These are phyloP conservation scores for Calonectria ilicicola DNA, from an alignment of 2,329 filamentous ascomycete genomes.

Conservation along the genomic window DNA sequence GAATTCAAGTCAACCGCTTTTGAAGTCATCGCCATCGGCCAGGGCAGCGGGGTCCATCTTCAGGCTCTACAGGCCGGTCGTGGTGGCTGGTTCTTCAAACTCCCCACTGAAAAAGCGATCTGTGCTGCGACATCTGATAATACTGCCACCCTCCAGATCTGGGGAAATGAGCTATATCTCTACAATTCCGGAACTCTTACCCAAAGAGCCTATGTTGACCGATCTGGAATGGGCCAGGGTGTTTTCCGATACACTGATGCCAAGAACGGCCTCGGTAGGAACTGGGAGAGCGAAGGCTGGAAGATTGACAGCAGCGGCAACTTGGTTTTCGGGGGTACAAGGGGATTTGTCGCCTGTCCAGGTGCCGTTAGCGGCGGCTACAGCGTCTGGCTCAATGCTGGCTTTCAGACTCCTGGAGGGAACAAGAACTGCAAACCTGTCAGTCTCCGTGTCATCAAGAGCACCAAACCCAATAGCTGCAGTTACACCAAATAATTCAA, in stretches of 20 bases:
- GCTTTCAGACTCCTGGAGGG: conserved; percentile 49
- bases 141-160: conserved; percentile 63
- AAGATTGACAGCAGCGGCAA: conserved; percentile 54
- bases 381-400: conserved; percentile 51
- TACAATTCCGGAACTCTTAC: conserved; percentile 52
- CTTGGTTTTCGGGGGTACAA: conserved; percentile 57
- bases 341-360: conserved; percentile 65
- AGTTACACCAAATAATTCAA: conserved; percentile 41
- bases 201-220: conserved; percentile 66
- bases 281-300: conserved; percentile 62
- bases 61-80: conserved; percentile 56
- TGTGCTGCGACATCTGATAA: conserved; percentile 58
- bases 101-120: conserved; percentile 59
- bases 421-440: conserved; percentile 54
- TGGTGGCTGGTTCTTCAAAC: conserved; percentile 57
- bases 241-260: conserved; percentile 62
- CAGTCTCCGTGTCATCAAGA: conserved; percentile 43
- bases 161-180: conserved; percentile 59
- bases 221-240: conserved; percentile 70
- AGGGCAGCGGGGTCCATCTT: conserved; percentile 62
- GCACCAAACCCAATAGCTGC: conserved; percentile 50
- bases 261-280: conserved; percentile 49
- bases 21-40: conserved; percentile 61
- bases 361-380: conserved; percentile 53
- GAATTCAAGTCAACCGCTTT: conserved; percentile 53